Base-by-base conservation (phyloP, 2,329 filamentous ascomycete genomes). In the Mollisiaceae sp. region DNA sequence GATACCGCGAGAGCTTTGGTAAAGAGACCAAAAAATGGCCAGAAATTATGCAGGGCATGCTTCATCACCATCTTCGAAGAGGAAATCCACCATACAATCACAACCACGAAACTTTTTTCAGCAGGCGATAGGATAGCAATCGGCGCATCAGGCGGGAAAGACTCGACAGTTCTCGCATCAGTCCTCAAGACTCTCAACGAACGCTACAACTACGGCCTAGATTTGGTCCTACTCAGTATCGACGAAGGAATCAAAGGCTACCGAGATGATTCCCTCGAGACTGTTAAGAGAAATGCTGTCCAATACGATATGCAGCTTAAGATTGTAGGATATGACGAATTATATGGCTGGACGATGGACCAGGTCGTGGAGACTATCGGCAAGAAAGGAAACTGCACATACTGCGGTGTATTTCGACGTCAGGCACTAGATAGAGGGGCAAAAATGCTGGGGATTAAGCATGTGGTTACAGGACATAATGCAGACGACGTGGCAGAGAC, bases 261-360 rank as follows among this genome's bases (percentile, higher is more conserved):
- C 75, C 86, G 96, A 67, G 96, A 99, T 76, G 95, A 99, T 79
- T 96, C 92, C 58, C 82, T 99, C 20, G 94, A 98, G 79, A 98
- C 95, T 0, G 95, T 99, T 55, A 97, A 97, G 83, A 85, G 94
- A 66, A 98, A 99, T 78, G 92, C 94, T 0, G 78, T 86, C 14
- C 93, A 98, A 78, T 97, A 98, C 79, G 88, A 90, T 1, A 96
- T 99, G 90, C 88, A 91, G 0, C 81, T 99, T 58, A 92, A 93
- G 72, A 97, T 99, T 63, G 88, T 99, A 59, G 93, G 94, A 59
- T 99, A 99, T 74, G 90, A 90, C 62, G 91, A 97, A 74, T 82
- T 99, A 11, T 99, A 99, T 77, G 95, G 94, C 9, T 99, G 95
- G 95, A 97, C 94, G 0, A 99, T 99, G 95, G 95, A 99, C 75